These are phyloP conservation scores for Lipomyces kockii DNA, from an alignment of 805 yeast genomes.

Conservation along the genomic window DNA sequence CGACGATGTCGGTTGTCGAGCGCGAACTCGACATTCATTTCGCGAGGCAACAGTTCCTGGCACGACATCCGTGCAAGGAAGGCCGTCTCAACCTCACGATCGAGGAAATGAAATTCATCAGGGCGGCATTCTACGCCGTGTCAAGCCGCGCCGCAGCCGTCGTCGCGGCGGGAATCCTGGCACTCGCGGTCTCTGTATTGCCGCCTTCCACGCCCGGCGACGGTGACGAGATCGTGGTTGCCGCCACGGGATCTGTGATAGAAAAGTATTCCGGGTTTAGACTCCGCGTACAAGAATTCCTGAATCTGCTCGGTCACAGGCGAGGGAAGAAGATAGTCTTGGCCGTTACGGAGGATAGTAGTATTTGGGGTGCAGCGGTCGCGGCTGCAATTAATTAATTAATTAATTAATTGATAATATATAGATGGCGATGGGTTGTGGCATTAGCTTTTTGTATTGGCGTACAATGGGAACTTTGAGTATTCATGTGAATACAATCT, in stretches of 20 bases:
- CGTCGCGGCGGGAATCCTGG: slow-evolving; percentile 41
- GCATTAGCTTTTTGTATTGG: background rate
- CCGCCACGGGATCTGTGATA: slow-evolving; percentile 45
- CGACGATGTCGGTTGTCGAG: slow-evolving; percentile 42
- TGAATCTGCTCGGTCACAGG: slow-evolving; percentile 31
- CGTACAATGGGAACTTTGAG: background rate
- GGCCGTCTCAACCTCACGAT: slow-evolving; percentile 18
- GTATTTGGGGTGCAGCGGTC: slow-evolving; percentile 36
- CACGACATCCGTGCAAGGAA: slow-evolving; percentile 28
- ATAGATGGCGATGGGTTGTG: background rate
- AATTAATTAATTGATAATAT: slow-evolving; percentile 5
- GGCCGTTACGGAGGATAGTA: slow-evolving; percentile 22
- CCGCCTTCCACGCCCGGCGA: slow-evolving; percentile 35
- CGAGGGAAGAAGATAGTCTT: slow-evolving; percentile 23
- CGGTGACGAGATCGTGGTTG: slow-evolving; percentile 38
- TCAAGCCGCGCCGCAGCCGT: slow-evolving; percentile 45
- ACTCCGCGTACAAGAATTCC: slow-evolving; percentile 41
- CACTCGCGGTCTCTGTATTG: slow-evolving; percentile 38
- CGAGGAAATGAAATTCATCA: slow-evolving; percentile 38
- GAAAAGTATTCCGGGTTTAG: slow-evolving; percentile 43
- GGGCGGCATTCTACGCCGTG: slow-evolving; percentile 40
- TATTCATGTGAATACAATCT: background rate
- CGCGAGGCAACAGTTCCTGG: slow-evolving; percentile 38
- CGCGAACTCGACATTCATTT: slow-evolving; percentile 32
- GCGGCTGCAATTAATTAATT: slow-evolving; percentile 34